Conservation (phyloP, 148 eudicot species). For the Rhododendron henanense region DNA sequence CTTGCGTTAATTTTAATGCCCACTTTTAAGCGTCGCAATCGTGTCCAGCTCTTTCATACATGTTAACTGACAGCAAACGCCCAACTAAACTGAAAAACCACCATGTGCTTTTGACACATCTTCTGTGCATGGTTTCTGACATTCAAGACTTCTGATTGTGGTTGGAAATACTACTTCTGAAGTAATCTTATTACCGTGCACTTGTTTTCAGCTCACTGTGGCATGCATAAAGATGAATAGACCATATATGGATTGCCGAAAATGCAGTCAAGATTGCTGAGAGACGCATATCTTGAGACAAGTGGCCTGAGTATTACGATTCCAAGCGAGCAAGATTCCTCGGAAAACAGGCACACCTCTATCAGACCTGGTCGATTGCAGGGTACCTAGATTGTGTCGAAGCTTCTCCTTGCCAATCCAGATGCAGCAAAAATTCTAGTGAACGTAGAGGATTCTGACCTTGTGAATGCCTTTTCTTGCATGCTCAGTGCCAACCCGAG, state of each 20-base stretch:
- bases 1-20: neutral
- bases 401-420: slow-evolving; percentile 57
- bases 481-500: slow-evolving; percentile 56
- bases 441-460: slow-evolving; percentile 59
- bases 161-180: neutral
- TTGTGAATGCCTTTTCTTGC: slow-evolving; percentile 54
- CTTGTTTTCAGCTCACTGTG: slow-evolving; percentile 54
- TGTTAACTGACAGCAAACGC: neutral
- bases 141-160: neutral
- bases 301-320: slow-evolving; percentile 88
- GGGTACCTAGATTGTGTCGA: slow-evolving; percentile 60
- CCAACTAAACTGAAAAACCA: neutral
- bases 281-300: slow-evolving; percentile 54
- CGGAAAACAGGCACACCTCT: slow-evolving; percentile 63
- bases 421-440: slow-evolving; percentile 47
- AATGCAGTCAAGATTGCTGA: slow-evolving; percentile 60
- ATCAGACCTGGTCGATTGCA: slow-evolving; percentile 81
- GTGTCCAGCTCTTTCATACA: neutral
- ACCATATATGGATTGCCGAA: slow-evolving; percentile 50
- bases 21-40: neutral
- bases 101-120: neutral
- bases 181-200: neutral
- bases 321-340: slow-evolving; percentile 62
- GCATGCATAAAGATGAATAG: slow-evolving; percentile 83
- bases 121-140: neutral